A percentile compares a stretch with the other conserved stretches of the same genome.
phyloP scores from a whole-genome alignment of 805 yeast genomes.

The Millerago galiae region DNA sequence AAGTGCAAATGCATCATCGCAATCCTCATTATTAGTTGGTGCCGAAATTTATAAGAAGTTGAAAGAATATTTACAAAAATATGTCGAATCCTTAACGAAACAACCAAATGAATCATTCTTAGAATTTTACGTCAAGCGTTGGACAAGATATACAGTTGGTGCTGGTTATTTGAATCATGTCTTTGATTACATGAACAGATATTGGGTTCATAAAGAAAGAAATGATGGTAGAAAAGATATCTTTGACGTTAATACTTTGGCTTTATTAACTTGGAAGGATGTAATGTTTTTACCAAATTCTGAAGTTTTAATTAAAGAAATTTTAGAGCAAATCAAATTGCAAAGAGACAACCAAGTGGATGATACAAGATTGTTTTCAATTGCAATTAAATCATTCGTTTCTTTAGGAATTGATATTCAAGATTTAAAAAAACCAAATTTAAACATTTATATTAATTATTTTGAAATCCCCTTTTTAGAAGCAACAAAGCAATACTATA shows the following conservation, averaged over 20 bases:
- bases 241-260: conserved; percentile 85
- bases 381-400: conserved; percentile 82
- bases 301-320: conserved; percentile 55
- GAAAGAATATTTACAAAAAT: conserved; percentile 56
- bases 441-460: conserved; percentile 70
- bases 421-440: conserved; percentile 79
- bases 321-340: conserved; percentile 65
- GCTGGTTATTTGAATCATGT: conserved; percentile 89
- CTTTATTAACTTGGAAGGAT: conserved; percentile 83
- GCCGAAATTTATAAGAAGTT: conserved; percentile 79
- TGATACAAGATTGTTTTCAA: conserved; percentile 56
- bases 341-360: conserved; percentile 78
- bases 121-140: conserved; percentile 76
- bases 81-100: conserved; percentile 44
- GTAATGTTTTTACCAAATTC: conserved; percentile 68
- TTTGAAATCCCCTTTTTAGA: conserved; percentile 76
- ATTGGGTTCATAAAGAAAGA: conserved; percentile 96
- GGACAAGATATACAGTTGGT: conserved; percentile 88
- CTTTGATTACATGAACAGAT: conserved; percentile 91
- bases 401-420: conserved; percentile 85
- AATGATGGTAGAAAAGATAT: conserved; percentile 87
- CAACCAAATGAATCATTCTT: conserved; percentile 61
- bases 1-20: conserved; percentile 21
- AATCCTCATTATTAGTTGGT: conserved; percentile 59
- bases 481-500: conserved; percentile 61